Evolutionary conservation across 768 basidiomycete species (phyloP).

Genomic region (Phlegmacium glaucopus): DNA sequence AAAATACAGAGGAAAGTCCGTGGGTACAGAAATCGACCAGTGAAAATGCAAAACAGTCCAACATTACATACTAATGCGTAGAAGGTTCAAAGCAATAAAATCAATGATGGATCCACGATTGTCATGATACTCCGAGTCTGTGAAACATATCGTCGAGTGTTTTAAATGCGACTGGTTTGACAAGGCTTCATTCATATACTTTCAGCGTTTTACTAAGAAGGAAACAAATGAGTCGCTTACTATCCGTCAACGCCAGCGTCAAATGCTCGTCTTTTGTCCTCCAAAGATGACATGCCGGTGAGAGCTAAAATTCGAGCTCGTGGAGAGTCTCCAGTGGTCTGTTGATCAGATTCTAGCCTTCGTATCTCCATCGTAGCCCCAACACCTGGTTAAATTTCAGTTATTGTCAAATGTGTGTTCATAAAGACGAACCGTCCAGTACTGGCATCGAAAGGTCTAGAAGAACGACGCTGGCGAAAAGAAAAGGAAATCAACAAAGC

Average conservation of each 20-base stretch:
- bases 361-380: conserved; percentile 85
- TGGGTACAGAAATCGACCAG: too few species aligned
- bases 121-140: conserved; percentile 53
- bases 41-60: background rate
- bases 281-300: conserved; percentile 90
- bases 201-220: conserved; percentile 4
- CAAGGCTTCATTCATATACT: conserved; percentile 56
- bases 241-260: conserved; percentile 95
- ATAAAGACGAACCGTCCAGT: conserved; percentile 66
- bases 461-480: conserved; percentile 62
- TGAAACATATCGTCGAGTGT: conserved; percentile 83
- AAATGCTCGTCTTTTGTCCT: conserved; percentile 89
- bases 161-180: conserved; percentile 95
- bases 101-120: background rate
- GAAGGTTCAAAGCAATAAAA: too few species aligned
- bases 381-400: conserved; percentile 47
- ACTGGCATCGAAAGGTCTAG: conserved; percentile 92
- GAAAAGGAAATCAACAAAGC: conserved; percentile 3
- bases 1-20: too few species aligned
- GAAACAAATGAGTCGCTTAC: conserved; percentile 45
- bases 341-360: conserved; percentile 52
- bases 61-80: too few species aligned
- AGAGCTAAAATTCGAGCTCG: conserved; percentile 73
- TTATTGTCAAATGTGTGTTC: background rate
- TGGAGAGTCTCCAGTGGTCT: conserved; percentile 22